Evolutionary conservation across 352 stramenopile species (phyloP), one percentile per base, ranked within the genome.

Genomic region (Bremia lactucae): DNA sequence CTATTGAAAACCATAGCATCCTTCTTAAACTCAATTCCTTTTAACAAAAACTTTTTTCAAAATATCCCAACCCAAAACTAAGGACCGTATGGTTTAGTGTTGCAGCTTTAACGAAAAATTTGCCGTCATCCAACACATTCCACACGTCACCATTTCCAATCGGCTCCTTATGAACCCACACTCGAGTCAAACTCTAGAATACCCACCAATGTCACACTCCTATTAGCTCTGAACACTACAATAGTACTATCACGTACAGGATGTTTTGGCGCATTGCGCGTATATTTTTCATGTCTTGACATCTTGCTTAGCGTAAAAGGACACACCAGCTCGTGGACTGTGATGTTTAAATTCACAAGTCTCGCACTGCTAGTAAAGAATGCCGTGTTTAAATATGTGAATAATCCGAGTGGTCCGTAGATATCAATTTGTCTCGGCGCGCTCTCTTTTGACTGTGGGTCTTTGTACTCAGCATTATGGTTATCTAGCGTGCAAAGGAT

Each of bases 401-500:
- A 89, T 13, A 94, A 39, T 0, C 83, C 83, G 8, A 85, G 36
- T 5, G 83, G 83, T 0, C 80, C 83, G 36, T 90, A 94, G 3
- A 94, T 67, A 0, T 70, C 58, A 42, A 94, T 87, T 1, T 60
- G 63, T 6, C 69, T 54, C 1, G 60, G 64, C 11, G 46, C 54
- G 6, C 57, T 63, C 33, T 59, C 58, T 8, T 71, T 65, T n/a
- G 75, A 90, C 13, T 55, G 39, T 3, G 70, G 54, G 39, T 87
- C 74, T 19, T 74, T 50, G 45, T 77, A 80, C 11, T 63, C 49
- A 1, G 64, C 67, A 41, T 81, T 83, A 53, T 88, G 70, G 42
- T 83, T 86, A 53, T 92, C 79, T 19, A 91, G 52, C 8, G 80
- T 94, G 51, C 78, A 91, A 5, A 94, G 51, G 14, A 94, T 78